Evolutionary conservation across 768 basidiomycete genomes (phyloP), one percentile per base, ranked within the genome.

Genomic region (Lentinula sp.): DNA sequence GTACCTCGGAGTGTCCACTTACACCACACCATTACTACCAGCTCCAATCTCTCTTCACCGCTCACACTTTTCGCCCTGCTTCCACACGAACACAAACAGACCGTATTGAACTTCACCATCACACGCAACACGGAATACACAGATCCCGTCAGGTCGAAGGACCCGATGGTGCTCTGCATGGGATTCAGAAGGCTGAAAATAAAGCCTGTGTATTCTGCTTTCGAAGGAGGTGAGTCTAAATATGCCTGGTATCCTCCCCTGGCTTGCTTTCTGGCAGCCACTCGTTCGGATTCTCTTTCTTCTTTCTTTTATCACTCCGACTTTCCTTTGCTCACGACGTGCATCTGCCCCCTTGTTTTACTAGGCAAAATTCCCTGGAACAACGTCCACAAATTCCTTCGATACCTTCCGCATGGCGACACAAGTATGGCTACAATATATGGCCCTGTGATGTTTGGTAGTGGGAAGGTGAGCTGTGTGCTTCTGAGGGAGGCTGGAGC

Each of bases 301-400:
- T 28, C 18, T 12, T 20, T 50, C 49, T 5, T 32, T 20, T 3
- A 12, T 50, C 28, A 23, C 6, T 50, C 28, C 28, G 28, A 28
- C 33, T 23, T 3, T 9, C 4, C 49, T 50, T 15, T 46, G 45
- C 6, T 46, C 28, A 28, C 28, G 28, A 28, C 2, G 28, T 28
- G 4, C 4, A 28, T 46, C 7, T 46, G 1, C 6, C 8, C 16
- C 2, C 49, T n/a, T 18, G 15, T 5, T 43, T n/a, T 43, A 5
- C 8, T 23, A 56, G 55, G 55, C 16, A 56, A 56, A 10, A 12
- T 39, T 2, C 39, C 55, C 10, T 80, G 86, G 46, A 99, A 99
- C 79, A 98, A 98, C 67, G 94, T 97, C 2, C 95, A 98, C 80
- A 99, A 98, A 69, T 95, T 90, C 59, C 93, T 97, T 74, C 85